A percentile compares a stretch with the other conserved stretches of the same genome.
Evolutionary conservation across 352 stramenopile species (phyloP).

Genomic region (Phytophthora constricta): DNA sequence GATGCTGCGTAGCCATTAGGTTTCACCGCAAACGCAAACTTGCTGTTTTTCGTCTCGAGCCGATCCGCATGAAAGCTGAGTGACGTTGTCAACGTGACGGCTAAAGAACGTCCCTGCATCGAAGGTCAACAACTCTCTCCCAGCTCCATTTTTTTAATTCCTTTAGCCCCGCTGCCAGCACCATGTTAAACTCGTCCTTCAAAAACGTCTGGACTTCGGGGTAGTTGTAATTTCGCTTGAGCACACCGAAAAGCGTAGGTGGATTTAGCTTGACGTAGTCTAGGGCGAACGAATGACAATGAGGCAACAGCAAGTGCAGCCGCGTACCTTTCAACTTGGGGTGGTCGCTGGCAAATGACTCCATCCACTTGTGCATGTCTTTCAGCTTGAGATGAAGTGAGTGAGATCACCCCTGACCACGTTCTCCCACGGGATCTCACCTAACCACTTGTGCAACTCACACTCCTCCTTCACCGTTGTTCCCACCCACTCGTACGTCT

Average conservation of each 20-base stretch:
- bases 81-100: neutral
- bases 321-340: conserved; percentile 13
- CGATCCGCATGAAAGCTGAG: neutral
- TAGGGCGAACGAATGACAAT: neutral
- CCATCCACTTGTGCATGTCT: conserved; percentile 7
- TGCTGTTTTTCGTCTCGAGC: neutral
- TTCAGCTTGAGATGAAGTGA: conserved; percentile 15
- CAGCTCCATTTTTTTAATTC: neutral
- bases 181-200: neutral
- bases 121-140: neutral
- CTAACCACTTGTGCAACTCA: conserved; percentile 14
- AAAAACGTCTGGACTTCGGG: neutral
- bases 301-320: conserved; percentile 12
- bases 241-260: conserved; percentile 11
- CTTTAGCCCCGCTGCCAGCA: neutral
- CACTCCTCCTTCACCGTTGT: neutral
- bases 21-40: conserved; percentile 19
- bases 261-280: conserved; percentile 22
- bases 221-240: neutral
- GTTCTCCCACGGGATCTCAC: conserved; percentile 7
- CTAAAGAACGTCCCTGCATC: neutral
- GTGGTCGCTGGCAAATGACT: conserved; percentile 9
- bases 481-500: conserved; percentile 1
- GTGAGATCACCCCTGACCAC: neutral
- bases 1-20: conserved; percentile 15